Base-by-base conservation (phyloP, 179 eudicot species). In the Spergularia azorica region DNA sequence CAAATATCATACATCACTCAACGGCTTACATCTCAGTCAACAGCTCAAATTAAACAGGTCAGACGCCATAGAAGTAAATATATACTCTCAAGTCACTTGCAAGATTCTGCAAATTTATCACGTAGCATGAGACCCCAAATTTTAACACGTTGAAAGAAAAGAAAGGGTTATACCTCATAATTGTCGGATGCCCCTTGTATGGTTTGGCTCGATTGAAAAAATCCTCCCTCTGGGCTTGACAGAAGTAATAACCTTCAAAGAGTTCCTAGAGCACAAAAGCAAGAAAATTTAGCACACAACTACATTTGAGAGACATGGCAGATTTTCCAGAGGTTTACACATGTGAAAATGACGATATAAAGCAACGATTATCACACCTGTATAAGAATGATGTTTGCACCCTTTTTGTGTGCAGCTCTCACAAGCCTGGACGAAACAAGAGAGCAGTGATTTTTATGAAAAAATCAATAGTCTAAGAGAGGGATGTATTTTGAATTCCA, bases 181-280 rank as follows among this genome's bases (percentile, higher is more conserved):
- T 90, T 51, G 97, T 94, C 5, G 98, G 98, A 77, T 96, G 96
- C 68, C 79, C 95, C 84, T 91, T 90, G 79, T 91, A 91, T 54
- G 99, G 92, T 70, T 90, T 90, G 78, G 98, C 98, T 73, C 96
- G 83, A 70, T 81, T 89, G 83, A 96, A 87, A 82, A 85, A 91
- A 58, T 92, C 99, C 83, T 91, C 98, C 80, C 88, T 86, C 77
- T 94, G 99, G 71, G 99, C 99, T 94, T 96, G 99, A 85, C 99
- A 96, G 74, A 96, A 94, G 85, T 96, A 96, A 77, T 91, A 88
- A 64, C 99, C 97, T 87, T 96, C 99, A 80, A 96, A 96, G 70
- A 96, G 86, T 82, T 96, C 99, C 99, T 96, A 82, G 36, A 63
- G 64, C 71, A 75, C 36, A 18, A 60, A 63, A 78, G 48, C 55